A percentile compares a stretch with the other conserved stretches of the same genome.
Conservation (phyloP, 2,329 filamentous ascomycete species). For the Herpotrichia juniperi region DNA sequence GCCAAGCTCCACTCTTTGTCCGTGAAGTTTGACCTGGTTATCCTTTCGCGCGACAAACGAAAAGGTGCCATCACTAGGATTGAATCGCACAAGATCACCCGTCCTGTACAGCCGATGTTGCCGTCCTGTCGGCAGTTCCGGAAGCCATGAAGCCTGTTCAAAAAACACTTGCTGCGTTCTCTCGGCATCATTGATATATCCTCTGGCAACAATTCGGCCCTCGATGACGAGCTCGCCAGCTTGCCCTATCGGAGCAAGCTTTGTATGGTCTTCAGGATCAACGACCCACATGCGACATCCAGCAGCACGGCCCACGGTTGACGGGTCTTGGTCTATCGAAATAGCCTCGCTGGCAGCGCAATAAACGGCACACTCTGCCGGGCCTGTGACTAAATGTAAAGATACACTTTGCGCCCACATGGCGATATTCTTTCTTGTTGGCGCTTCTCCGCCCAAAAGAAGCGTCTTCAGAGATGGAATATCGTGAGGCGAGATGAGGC, state of each 20-base stretch:
- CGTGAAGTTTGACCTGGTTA: conserved; percentile 13
- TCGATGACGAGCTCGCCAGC: conserved; percentile 60
- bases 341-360: neutral
- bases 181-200: conserved; percentile 14
- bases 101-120: conserved; percentile 55
- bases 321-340: neutral
- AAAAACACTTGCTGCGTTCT: conserved; percentile 51
- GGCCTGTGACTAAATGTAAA: neutral
- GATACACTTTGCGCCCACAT: neutral
- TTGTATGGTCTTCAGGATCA: conserved; percentile 10
- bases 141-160: conserved; percentile 53
- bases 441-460: neutral
- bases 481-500: no score
- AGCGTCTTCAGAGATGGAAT: neutral
- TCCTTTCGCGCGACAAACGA: conserved; percentile 14
- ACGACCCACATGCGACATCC: conserved; percentile 15
- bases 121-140: conserved; percentile 50
- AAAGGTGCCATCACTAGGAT: conserved; percentile 10
- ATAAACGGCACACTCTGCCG: neutral
- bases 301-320: neutral
- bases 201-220: conserved; percentile 49
- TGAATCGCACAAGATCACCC: conserved; percentile 53
- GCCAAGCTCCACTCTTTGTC: conserved; percentile 16
- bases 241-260: conserved; percentile 16
- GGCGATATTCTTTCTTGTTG: neutral